Conservation (phyloP, 306 rosid genomes). For the Prunus davidiana region DNA sequence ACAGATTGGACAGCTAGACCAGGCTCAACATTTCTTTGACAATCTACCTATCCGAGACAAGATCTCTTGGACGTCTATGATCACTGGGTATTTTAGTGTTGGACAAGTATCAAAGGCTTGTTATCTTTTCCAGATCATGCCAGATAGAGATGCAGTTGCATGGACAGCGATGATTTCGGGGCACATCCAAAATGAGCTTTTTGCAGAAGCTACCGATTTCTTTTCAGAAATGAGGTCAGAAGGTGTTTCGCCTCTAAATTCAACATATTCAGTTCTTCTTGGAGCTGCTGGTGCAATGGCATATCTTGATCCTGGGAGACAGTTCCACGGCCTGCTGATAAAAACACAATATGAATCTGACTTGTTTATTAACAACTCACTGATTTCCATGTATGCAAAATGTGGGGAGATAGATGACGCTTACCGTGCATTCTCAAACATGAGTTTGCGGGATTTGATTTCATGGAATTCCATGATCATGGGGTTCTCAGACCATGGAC, state of each 20-base stretch:
- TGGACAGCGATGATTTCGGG: conserved; percentile 77
- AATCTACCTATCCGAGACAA: conserved; percentile 38
- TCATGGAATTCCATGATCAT: conserved; percentile 78
- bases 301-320: conserved; percentile 69
- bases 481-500: conserved; percentile 70
- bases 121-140: conserved; percentile 49
- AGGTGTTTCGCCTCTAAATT: conserved; percentile 48
- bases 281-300: conserved; percentile 79
- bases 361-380: conserved; percentile 62
- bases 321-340: conserved; percentile 54
- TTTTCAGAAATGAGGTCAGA: conserved; percentile 51
- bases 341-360: conserved; percentile 50
- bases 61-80: conserved; percentile 64
- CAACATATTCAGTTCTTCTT: conserved; percentile 58
- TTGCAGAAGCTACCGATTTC: conserved; percentile 47
- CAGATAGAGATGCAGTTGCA: conserved; percentile 62
- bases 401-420: conserved; percentile 70
- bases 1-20: conserved; percentile 31
- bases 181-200: conserved; percentile 53
- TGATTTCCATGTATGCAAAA: conserved; percentile 77
- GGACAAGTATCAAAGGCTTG: conserved; percentile 59
- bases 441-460: conserved; percentile 46
- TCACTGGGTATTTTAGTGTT: conserved; percentile 50
- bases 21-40: conserved; percentile 49
- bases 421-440: conserved; percentile 50